Evolutionary conservation across 2,329 filamentous ascomycete genomes (phyloP).

Genomic region (Pseudocercospora cruenta): DNA sequence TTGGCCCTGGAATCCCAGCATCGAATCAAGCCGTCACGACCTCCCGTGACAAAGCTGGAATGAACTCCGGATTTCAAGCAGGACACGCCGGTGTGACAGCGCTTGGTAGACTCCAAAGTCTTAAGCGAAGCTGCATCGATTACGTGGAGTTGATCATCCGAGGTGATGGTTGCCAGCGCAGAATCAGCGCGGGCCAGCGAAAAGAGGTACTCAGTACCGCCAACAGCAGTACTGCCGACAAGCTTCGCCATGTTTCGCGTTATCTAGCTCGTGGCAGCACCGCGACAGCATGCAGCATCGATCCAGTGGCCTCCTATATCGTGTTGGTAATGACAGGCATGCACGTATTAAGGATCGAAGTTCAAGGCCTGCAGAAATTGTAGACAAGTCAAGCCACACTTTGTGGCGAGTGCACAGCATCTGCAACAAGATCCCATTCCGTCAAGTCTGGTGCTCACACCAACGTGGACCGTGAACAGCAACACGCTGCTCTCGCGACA

Average conservation of each 20-base stretch:
- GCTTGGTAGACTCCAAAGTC: conserved; percentile 53
- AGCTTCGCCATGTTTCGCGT: conserved; percentile 3
- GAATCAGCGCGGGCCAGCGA: conserved; percentile 48
- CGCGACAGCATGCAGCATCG: not conserved
- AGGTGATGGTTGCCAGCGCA: conserved; percentile 65
- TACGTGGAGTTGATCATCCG: conserved; percentile 70
- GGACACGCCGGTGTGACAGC: conserved; percentile 66
- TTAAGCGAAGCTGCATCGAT: conserved; percentile 64
- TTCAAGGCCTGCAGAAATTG: not conserved
- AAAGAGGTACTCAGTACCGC: conserved; percentile 56
- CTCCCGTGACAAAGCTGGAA: conserved; percentile 66
- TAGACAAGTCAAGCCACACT: not conserved
- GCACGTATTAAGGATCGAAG: not conserved
- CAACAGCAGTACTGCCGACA: conserved; percentile 4
- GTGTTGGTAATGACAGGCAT: not conserved
- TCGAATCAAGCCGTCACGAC: conserved; percentile 68
- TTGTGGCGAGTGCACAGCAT: not conserved
- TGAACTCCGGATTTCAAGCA: conserved; percentile 53
- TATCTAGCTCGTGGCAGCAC: not conserved
- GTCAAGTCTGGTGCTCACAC: not conserved
- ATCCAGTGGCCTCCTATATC: not conserved
- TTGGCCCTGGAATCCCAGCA: conserved; percentile 32
- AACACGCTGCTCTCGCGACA: not conserved
- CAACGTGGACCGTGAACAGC: not conserved
- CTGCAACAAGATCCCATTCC: not conserved